Base-by-base conservation (phyloP, 441 rosid genomes). In the Isatis lusitanica region DNA sequence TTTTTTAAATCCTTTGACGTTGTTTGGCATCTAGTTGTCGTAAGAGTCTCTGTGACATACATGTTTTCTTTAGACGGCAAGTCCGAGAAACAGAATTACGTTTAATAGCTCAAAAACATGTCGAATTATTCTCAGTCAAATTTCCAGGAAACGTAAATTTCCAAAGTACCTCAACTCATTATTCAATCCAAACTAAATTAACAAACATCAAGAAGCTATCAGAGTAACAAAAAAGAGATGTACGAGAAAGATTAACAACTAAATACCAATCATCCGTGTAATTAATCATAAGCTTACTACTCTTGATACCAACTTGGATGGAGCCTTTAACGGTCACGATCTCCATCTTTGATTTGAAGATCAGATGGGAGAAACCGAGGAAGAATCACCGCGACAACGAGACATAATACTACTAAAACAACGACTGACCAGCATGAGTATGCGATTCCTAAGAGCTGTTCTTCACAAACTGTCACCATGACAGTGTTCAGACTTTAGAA, bases 381-480 rank as follows among this genome's bases (percentile, higher is more conserved):
- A 81, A 83, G 44, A 78, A 85, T 53, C 71, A 91, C 73, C 1
- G 97, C 89, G 44, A 70, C 63, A 43, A 75, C 85, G 57, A 92
- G 85, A 78, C 99, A 94, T 42, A 87, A 61, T 66, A 90, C 68
- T 16, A 79, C 91, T 73, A 85, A 76, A 48, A 83, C 44, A n/a
- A 77, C 95, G 31, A 88, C 93, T 85, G 85, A 82, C 95, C 98
- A 88, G 71, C 92, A 88, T 75, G 87, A 61, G 74, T 78, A 76
- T 2, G 97, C 90, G 66, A 94, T 84, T 60, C 96, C 95, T 83
- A 90, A 59, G 10, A 87, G 61, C 65, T 89, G 79, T 57, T 94
- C 97, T 78, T 94, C 97, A 59, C 97, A 90, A 78, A 88, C 93
- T 91, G 96, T 63, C 52, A 28, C n/a, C 72, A 31, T 62, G 16